Evolutionary conservation across 371 early-diverging fungal genomes (phyloP).

Genomic region (Entomophthora muscae): DNA sequence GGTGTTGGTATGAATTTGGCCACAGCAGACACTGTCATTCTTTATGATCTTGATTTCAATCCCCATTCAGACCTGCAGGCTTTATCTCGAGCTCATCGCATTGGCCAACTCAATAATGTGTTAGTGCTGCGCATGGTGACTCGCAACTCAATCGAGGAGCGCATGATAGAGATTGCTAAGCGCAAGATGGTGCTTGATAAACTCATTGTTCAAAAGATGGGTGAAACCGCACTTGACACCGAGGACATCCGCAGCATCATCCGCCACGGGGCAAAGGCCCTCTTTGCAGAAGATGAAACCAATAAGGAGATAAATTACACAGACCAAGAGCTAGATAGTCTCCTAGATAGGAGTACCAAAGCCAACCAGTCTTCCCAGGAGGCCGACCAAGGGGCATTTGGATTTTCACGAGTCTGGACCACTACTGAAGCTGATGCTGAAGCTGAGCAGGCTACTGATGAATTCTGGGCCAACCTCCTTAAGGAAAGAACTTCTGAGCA

Average conservation of each 20-base stretch:
- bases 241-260: slow-evolving; percentile 19
- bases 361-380: neutral
- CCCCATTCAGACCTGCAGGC: slow-evolving; percentile 96
- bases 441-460: neutral
- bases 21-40: slow-evolving; percentile 91
- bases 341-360: neutral
- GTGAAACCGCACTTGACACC: slow-evolving; percentile 8
- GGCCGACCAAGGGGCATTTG: neutral
- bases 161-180: slow-evolving; percentile 87
- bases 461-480: neutral
- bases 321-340: neutral
- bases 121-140: slow-evolving; percentile 87
- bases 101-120: slow-evolving; percentile 98
- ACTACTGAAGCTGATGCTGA: neutral
- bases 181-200: slow-evolving; percentile 96
- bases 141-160: slow-evolving; percentile 90
- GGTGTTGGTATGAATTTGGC: slow-evolving; percentile 98
- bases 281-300: neutral
- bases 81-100: slow-evolving; percentile 97
- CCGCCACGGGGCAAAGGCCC: slow-evolving; percentile 9
- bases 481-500: neutral
- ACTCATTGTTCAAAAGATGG: slow-evolving; percentile 86
- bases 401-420: neutral
- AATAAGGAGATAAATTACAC: neutral
- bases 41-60: slow-evolving; percentile 98